phyloP scores from a whole-genome alignment of 306 rosid species.

The Sindora glabra region DNA sequence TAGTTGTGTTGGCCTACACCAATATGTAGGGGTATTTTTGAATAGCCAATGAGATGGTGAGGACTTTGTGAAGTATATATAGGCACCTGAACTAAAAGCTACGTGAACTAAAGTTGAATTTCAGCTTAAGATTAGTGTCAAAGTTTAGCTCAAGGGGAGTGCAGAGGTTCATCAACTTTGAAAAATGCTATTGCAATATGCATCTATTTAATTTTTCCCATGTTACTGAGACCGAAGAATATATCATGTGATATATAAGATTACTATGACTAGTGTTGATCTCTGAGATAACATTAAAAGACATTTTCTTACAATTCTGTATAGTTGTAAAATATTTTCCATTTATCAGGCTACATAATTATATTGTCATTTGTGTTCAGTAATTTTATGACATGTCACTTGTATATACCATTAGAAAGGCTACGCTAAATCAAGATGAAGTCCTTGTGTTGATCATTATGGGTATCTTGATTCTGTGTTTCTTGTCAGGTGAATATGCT shows the following conservation, averaged over 20 bases:
- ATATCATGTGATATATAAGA: not conserved
- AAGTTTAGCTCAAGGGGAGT: too few species aligned
- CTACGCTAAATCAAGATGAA: too few species aligned
- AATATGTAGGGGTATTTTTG: not conserved
- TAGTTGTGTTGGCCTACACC: constrained; percentile 11
- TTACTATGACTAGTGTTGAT: not conserved
- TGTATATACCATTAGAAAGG: not conserved
- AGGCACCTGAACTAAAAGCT: not conserved
- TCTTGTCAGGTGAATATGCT: constrained; percentile 57
- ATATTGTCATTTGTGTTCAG: too few species aligned
- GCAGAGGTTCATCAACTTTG: not conserved
- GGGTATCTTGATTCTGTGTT: constrained; percentile 16
- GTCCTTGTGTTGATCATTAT: too few species aligned
- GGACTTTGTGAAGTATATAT: not conserved
- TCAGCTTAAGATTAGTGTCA: not conserved
- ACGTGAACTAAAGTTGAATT: not conserved
- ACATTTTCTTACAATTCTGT: not conserved
- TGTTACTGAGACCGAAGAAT: not conserved
- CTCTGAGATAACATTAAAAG: not conserved
- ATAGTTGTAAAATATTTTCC: too few species aligned
- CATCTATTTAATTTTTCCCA: not conserved
- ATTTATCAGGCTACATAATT: too few species aligned
- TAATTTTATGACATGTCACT: not conserved
- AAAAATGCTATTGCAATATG: not conserved
- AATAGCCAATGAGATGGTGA: not conserved